Evolutionary conservation across 2,329 filamentous ascomycete species (phyloP).

Genomic region (Graphium sp.): DNA sequence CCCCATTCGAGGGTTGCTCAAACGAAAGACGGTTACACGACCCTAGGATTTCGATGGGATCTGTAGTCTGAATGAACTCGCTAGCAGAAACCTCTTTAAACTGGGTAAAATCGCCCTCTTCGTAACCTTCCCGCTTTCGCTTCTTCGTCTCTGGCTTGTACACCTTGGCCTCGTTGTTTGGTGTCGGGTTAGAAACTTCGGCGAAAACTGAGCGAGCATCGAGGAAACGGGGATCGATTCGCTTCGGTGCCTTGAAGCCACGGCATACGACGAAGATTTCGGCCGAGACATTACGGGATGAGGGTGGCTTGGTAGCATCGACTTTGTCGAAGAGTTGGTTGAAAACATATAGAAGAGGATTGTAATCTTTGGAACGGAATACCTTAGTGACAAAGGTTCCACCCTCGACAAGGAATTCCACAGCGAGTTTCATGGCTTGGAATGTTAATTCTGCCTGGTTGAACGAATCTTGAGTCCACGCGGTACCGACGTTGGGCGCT

Average conservation of each 20-base stretch:
- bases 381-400: conserved; percentile 96
- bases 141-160: conserved; percentile 98
- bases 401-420: conserved; percentile 77
- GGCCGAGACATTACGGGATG: conserved; percentile 86
- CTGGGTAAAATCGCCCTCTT: conserved; percentile 86
- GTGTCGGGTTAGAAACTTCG: conserved; percentile 67
- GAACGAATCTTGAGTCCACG: conserved; percentile 97
- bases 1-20: conserved; percentile 59
- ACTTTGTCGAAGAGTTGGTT: conserved; percentile 93
- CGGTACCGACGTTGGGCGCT: conserved; percentile 92
- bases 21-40: conserved; percentile 74
- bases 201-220: conserved; percentile 84
- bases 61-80: conserved; percentile 84
- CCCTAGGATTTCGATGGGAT: conserved; percentile 86
- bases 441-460: conserved; percentile 88
- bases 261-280: conserved; percentile 97
- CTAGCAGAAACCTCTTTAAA: conserved; percentile 79
- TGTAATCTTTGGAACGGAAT: conserved; percentile 94
- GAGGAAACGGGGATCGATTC: conserved; percentile 80
- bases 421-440: conserved; percentile 82
- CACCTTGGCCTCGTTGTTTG: conserved; percentile 95
- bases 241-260: conserved; percentile 89
- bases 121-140: conserved; percentile 92
- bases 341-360: conserved; percentile 89
- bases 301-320: conserved; percentile 93